phyloP scores from a whole-genome alignment of 768 basidiomycete species.

The Leucocoprinus sp. region DNA sequence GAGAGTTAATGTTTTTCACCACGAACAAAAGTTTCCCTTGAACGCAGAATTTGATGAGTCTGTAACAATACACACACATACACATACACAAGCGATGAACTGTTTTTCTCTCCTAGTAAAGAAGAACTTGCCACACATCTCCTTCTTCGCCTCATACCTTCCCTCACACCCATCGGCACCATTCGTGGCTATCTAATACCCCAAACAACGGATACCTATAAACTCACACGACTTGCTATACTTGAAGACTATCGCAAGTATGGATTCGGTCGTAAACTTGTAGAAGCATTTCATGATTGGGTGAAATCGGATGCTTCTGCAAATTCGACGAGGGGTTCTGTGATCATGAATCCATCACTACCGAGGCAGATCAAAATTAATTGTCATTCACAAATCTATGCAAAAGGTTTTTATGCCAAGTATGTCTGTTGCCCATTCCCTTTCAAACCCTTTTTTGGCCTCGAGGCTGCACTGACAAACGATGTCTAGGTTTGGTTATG shows the following conservation, averaged over 20 bases:
- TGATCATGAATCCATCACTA: background rate
- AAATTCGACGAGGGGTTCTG: no score
- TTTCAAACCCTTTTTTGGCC: constrained; percentile 9
- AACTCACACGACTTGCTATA: constrained; percentile 66
- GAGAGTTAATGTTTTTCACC: constrained; percentile 51
- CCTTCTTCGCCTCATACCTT: constrained; percentile 58
- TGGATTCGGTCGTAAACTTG: constrained; percentile 61
- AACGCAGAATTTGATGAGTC: constrained; percentile 75
- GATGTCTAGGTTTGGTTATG: constrained; percentile 58
- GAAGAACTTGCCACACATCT: constrained; percentile 65
- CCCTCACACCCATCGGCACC: constrained; percentile 59
- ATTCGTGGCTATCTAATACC: constrained; percentile 42
- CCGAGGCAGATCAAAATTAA: constrained; percentile 29
- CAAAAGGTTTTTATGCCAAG: constrained; percentile 71
- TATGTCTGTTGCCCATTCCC: constrained; percentile 40
- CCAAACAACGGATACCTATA: constrained; percentile 41
- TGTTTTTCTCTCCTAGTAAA: constrained; percentile 36
- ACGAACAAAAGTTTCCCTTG: constrained; percentile 64
- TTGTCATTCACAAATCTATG: constrained; percentile 65
- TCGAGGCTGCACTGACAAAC: constrained; percentile 6
- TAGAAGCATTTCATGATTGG: constrained; percentile 55
- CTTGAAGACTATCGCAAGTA: constrained; percentile 55
- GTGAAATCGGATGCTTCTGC: constrained; percentile 40
- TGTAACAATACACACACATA: no score
- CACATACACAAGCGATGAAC: no score